Evolutionary conservation across 495 filamentous ascomycete species (phyloP).

Genomic region (Penicillium bovifimosum): DNA sequence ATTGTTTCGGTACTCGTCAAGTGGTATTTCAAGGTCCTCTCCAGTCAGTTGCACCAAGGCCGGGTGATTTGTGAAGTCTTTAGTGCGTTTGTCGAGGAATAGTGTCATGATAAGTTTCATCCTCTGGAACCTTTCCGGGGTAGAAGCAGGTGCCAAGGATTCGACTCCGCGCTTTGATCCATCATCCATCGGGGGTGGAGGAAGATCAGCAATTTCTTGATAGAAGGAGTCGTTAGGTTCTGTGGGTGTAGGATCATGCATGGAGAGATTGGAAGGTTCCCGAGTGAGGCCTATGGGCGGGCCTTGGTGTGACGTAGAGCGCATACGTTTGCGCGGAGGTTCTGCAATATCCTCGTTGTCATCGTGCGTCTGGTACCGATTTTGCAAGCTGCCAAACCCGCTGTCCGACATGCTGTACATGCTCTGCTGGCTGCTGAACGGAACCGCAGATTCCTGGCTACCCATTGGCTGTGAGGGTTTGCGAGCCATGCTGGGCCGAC

Average conservation of each 20-base stretch:
- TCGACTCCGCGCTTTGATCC: constrained; percentile 55
- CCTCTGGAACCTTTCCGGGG: constrained; percentile 64
- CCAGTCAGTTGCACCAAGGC: constrained; percentile 66
- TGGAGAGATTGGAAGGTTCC: constrained; percentile 38
- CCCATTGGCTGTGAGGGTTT: constrained; percentile 56
- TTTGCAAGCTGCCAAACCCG: constrained; percentile 54
- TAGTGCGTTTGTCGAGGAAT: constrained; percentile 66
- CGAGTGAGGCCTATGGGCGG: constrained; percentile 34
- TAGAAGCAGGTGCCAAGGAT: constrained; percentile 62
- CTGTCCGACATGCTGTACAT: constrained; percentile 60
- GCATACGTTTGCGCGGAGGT: constrained; percentile 79
- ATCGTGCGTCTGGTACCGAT: constrained; percentile 41
- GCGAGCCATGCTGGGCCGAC: constrained; percentile 44
- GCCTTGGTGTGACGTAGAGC: constrained; percentile 47
- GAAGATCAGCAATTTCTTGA: constrained; percentile 53
- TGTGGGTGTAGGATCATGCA: constrained; percentile 63
- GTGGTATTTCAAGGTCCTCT: constrained; percentile 80
- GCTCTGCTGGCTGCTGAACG: constrained; percentile 61
- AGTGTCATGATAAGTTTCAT: constrained; percentile 77
- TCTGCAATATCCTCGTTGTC: constrained; percentile 57
- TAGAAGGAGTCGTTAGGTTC: constrained; percentile 84
- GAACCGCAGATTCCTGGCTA: constrained; percentile 57
- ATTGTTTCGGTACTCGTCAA: constrained; percentile 80
- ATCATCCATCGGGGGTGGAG: constrained; percentile 44
- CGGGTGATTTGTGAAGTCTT: constrained; percentile 59